phyloP scores from a whole-genome alignment of 1,284 basidiomycete species.

The Puccinia triticina region DNA sequence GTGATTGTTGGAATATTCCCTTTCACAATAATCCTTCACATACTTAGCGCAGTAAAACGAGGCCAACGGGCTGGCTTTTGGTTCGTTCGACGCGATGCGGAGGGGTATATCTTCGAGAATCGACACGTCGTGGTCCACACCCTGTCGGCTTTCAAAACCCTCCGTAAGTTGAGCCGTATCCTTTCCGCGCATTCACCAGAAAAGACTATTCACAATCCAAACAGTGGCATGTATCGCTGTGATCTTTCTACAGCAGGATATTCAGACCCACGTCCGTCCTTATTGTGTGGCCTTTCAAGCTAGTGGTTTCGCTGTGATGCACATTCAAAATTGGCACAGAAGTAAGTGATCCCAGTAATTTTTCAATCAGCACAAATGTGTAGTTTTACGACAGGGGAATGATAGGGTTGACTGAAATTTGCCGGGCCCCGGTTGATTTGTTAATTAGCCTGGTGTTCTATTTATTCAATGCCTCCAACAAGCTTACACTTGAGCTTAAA shows the following conservation, averaged over 20 bases:
- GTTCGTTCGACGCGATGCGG: slow-evolving; percentile 1
- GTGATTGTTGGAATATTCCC: background rate
- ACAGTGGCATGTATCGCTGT: background rate
- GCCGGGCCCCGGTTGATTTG: background rate
- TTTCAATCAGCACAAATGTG: background rate
- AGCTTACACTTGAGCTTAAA: slow-evolving; percentile 8
- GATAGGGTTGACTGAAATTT: background rate
- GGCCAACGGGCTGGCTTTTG: slow-evolving; percentile 6
- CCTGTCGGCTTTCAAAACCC: background rate
- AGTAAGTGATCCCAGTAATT: background rate
- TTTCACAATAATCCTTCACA: background rate
- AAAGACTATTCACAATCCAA: background rate
- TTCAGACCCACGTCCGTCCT: background rate
- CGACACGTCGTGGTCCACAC: background rate
- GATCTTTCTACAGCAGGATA: background rate
- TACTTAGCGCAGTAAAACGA: background rate
- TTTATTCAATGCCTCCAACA: slow-evolving; percentile 25
- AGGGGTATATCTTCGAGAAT: background rate
- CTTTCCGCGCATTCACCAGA: background rate
- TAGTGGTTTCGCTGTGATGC: background rate
- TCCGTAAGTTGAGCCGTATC: background rate
- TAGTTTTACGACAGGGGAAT: background rate
- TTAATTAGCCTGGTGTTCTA: slow-evolving; percentile 8
- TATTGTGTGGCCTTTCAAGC: background rate
- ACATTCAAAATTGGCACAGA: slow-evolving; percentile 16